Percentiles rank a stretch among this genome's conserved stretches.
Evolutionary conservation across 148 eudicot species (phyloP).

Genomic region (Pharnaceum exiguum): DNA sequence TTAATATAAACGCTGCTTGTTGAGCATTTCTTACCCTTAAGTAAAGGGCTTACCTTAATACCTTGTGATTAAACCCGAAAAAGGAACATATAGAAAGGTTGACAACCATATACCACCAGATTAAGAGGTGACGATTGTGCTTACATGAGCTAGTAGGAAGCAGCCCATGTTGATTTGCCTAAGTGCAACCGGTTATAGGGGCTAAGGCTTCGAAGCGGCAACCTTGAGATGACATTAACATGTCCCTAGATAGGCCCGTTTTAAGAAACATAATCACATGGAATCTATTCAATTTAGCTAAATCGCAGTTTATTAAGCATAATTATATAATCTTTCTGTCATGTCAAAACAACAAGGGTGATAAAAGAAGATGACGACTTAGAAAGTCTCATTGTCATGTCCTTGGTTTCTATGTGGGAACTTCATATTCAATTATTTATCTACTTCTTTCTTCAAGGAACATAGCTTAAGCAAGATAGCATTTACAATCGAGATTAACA

Average conservation of each 20-base stretch:
- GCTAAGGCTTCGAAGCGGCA: background rate
- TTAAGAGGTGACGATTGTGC: background rate
- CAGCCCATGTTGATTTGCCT: conserved; percentile 30
- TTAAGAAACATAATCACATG: conserved; percentile 72
- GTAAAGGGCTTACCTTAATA: too few species aligned
- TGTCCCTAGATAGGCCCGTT: conserved; percentile 25
- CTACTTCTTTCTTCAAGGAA: too few species aligned
- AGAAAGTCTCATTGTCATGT: conserved; percentile 23
- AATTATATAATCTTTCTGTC: conserved; percentile 44
- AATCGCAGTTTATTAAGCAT: conserved; percentile 38
- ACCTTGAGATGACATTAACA: conserved; percentile 38
- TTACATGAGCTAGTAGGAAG: conserved; percentile 8
- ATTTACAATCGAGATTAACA: too few species aligned
- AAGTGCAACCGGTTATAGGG: conserved; percentile 3
- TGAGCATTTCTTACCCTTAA: too few species aligned
- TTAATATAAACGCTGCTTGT: too few species aligned
- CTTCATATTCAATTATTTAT: conserved; percentile 26
- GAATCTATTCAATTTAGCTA: conserved; percentile 47
- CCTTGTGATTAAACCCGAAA: too few species aligned
- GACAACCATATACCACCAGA: too few species aligned
- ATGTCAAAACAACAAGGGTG: conserved; percentile 34
- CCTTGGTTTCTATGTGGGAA: conserved; percentile 32
- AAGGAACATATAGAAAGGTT: too few species aligned
- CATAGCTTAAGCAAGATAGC: too few species aligned
- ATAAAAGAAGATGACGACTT: conserved; percentile 24